A percentile compares a stretch with the other conserved stretches of the same genome.
These are phyloP conservation scores for Leccinum boreale DNA, from an alignment of 768 basidiomycete genomes.

Conservation along the genomic window DNA sequence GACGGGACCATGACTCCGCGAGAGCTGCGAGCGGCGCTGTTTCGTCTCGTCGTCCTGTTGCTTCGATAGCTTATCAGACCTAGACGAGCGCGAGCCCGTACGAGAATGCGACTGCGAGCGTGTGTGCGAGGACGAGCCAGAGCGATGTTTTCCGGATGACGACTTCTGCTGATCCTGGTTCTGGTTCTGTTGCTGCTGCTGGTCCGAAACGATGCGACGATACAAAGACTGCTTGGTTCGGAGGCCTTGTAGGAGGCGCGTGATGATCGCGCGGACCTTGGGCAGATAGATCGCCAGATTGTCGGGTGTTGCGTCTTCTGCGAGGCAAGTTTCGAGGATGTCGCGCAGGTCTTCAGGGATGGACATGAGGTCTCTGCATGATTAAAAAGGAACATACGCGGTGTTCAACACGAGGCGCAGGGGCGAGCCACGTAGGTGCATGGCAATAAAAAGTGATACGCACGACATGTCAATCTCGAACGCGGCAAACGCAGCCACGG, in stretches of 20 bases:
- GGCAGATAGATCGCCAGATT: conserved; percentile 90
- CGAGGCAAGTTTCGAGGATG: conserved; percentile 86
- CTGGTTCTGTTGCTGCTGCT: conserved; percentile 34
- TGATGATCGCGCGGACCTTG: conserved; percentile 88
- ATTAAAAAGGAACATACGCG: conserved; percentile 8
- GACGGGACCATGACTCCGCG: conserved; percentile 37
- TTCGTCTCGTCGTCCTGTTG: conserved; percentile 40
- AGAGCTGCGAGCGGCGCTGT: conserved; percentile 47
- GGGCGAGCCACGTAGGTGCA: not conserved
- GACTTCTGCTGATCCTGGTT: not conserved
- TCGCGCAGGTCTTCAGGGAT: conserved; percentile 88
- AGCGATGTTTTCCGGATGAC: conserved; percentile 33
- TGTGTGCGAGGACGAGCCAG: conserved; percentile 50
- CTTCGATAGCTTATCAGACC: conserved; percentile 34
- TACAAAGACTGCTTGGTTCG: conserved; percentile 89
- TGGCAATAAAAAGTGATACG: conserved; percentile 33
- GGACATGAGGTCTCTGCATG: conserved; percentile 71
- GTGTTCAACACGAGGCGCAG: conserved; percentile 11
- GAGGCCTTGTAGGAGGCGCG: conserved; percentile 88
- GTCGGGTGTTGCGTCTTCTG: conserved; percentile 83
- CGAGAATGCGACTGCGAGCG: conserved; percentile 54
- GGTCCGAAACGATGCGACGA: conserved; percentile 67
- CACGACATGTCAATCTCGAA: conserved; percentile 92
- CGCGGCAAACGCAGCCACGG: conserved; percentile 81
- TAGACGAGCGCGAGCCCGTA: conserved; percentile 61